Evolutionary conservation across 2,329 filamentous ascomycete genomes (phyloP), one percentile per base, ranked within the genome.

Genomic region (Fusarium staphyleae): DNA sequence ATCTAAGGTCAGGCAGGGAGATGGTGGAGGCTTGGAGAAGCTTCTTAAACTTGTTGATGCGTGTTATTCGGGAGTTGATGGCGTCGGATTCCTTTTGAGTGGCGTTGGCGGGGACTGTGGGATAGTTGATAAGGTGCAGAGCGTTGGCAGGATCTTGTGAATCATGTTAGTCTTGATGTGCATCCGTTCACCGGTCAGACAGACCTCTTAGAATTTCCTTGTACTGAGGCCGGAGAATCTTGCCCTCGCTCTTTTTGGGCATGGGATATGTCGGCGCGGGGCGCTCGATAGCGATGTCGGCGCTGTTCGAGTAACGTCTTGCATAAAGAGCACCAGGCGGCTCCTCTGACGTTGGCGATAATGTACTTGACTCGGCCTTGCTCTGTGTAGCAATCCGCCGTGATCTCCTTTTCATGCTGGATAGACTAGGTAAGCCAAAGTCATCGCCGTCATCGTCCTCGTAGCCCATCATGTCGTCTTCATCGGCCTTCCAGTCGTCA

Each of bases 41-140:
- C 66, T 89, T 89, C 75, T 99, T 99, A 78, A 99, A 99, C 71
- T 98, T 98, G 77, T 99, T 97, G 72, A 99, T 99, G 58, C 95
- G 87, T 6, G 90, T 89, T 66, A 96, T 95, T 55, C 91, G 87
- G 36, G 93, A 89, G 50, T 90, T 93, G 70, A 96, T 87, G 11
- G 87, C 88, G 69, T 98, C 93, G 14, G 88, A 80, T 70, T 97
- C 91, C 71, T 96, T 98, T 1, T 87, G 82, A 1, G 87, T 84
- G 3, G 93, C 91, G 69, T 89, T 88, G 19, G 82, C 76, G 10
- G 91, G 86, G 37, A 90, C 80, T 1, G 90, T 78, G 5, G 92
- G 87, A 74, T 99, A 93, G 66, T 90, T 90, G 66, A 99, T 98
- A 7, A 99, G 84, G 71, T 99, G 93, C 36, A 99, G 78, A 7